Percentiles rank a stretch among this genome's conserved stretches.
Evolutionary conservation across 1,284 basidiomycete genomes (phyloP).

Genomic region (Hemileia vastatrix): DNA sequence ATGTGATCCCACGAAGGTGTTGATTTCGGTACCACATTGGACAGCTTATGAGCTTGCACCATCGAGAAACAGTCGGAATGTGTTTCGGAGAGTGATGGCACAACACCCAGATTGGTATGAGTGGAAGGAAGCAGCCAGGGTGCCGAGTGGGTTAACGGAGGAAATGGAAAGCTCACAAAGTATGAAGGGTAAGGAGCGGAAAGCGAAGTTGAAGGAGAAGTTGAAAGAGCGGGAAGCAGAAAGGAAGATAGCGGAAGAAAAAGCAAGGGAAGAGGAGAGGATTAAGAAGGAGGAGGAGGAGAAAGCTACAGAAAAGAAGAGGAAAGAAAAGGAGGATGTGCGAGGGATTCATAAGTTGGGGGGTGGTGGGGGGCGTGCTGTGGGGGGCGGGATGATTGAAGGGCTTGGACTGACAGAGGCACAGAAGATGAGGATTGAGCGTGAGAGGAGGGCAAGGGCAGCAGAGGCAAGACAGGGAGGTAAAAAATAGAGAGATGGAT

Average conservation of each 20-base stretch:
- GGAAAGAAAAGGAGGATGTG: background rate
- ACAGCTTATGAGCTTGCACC: slow-evolving; percentile 79
- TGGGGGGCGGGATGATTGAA: background rate
- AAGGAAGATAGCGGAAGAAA: background rate
- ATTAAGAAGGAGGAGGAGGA: background rate
- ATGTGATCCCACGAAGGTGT: slow-evolving; percentile 80
- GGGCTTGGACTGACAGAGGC: background rate
- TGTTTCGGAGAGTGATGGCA: slow-evolving; percentile 75
- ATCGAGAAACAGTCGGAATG: slow-evolving; percentile 62
- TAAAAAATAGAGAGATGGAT: too few species aligned
- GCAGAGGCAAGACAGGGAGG: slow-evolving; percentile 20
- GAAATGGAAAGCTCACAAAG: slow-evolving; percentile 59
- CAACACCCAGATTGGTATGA: slow-evolving; percentile 76
- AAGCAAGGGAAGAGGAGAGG: background rate
- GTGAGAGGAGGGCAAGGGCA: slow-evolving; percentile 16
- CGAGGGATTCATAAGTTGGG: background rate
- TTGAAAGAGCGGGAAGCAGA: slow-evolving; percentile 5
- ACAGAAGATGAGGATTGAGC: slow-evolving; percentile 6
- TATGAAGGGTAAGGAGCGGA: slow-evolving; percentile 1
- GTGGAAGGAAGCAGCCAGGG: slow-evolving; percentile 71
- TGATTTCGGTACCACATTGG: slow-evolving; percentile 52
- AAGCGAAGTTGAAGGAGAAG: slow-evolving; percentile 14
- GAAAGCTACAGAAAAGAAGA: background rate
- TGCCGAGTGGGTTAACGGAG: slow-evolving; percentile 71
- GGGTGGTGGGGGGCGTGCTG: background rate